Conservation (phyloP, 768 basidiomycete species). For the Lactarius quietus region DNA sequence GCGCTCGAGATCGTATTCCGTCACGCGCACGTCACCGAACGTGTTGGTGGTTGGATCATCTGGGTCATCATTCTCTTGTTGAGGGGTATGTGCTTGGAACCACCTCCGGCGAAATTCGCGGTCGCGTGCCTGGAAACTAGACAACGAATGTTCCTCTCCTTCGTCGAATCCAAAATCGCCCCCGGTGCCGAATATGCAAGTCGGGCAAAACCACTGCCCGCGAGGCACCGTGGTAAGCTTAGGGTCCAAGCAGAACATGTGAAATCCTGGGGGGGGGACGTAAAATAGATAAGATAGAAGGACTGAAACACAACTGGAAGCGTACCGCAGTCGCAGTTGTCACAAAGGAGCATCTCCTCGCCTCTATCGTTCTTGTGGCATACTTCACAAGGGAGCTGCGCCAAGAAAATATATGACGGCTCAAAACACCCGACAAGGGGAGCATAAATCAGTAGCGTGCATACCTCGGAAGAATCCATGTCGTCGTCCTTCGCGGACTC, state of each 20-base stretch:
- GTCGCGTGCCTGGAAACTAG: constrained; percentile 90
- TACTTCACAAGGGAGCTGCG: constrained; percentile 85
- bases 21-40: constrained; percentile 61
- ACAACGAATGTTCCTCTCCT: constrained; percentile 90
- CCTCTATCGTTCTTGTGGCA: constrained; percentile 87
- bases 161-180: constrained; percentile 98
- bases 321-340: constrained; percentile 78
- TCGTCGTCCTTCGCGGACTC: constrained; percentile 22
- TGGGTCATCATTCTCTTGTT: constrained; percentile 9
- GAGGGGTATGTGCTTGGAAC: constrained; percentile 73
- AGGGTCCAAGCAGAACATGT: constrained; percentile 95
- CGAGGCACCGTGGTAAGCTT: constrained; percentile 82
- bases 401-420: constrained; percentile 13
- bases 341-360: constrained; percentile 89
- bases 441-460: not conserved
- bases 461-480: constrained; percentile 22
- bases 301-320: constrained; percentile 4
- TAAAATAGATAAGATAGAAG: constrained; percentile 1
- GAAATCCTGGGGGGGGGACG: constrained; percentile 65
- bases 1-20: constrained; percentile 87
- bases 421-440: constrained; percentile 6
- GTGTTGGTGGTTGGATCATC: constrained; percentile 48
- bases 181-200: constrained; percentile 86
- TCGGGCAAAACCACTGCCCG: constrained; percentile 95
- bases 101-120: constrained; percentile 83